Conservation (phyloP, 176 grass and related monocot species). For the Oryza coarctata region DNA sequence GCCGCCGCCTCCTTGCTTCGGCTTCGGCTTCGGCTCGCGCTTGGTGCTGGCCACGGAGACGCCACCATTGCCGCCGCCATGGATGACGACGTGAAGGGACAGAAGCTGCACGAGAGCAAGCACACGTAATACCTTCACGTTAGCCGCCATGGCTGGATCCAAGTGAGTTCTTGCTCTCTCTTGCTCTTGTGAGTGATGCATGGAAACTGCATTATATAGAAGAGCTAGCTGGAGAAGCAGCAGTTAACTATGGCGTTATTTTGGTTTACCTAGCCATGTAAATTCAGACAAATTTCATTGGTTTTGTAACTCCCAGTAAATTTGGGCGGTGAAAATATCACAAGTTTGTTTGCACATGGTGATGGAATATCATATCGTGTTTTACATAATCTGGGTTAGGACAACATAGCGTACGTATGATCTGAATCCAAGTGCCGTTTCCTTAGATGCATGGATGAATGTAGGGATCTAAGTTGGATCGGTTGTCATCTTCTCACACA, state of each 20-base stretch:
- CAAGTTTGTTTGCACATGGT: background rate
- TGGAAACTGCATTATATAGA: conserved; percentile 20
- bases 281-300: background rate
- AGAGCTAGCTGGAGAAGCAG: background rate
- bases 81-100: conserved; percentile 21
- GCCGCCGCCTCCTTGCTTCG: too few relatives aligned
- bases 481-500: background rate
- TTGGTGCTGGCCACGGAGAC: background rate
- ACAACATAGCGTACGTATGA: too few relatives aligned
- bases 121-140: conserved; percentile 12
- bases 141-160: background rate
- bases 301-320: background rate
- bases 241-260: background rate
- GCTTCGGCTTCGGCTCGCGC: background rate
- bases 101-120: conserved; percentile 40
- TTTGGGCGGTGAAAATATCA: background rate
- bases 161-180: background rate
- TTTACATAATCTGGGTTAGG: too few relatives aligned
- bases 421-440: conserved; percentile 12
- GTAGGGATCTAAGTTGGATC: conserved; percentile 20
- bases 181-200: background rate
- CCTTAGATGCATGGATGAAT: background rate
- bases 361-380: background rate
- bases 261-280: conserved; percentile 6
- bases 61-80: background rate